phyloP scores from a whole-genome alignment of 2,329 filamentous ascomycete species.

The Fusarium sp. region DNA sequence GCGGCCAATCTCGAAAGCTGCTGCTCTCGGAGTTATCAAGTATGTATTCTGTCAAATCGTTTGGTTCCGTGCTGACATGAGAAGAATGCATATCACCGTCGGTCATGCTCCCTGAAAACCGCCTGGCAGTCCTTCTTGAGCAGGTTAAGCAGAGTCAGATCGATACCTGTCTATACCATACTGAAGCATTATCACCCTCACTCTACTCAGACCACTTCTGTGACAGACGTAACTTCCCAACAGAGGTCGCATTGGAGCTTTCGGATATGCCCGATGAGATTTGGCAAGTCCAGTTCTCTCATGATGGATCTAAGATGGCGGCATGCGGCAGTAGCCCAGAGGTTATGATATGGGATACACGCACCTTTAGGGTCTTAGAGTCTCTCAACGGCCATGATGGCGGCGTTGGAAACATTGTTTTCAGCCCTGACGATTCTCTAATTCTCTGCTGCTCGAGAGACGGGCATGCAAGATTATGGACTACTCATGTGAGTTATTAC shows the following conservation, averaged over 20 bases:
- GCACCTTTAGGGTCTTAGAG: conserved; percentile 73
- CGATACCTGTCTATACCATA: conserved; percentile 87
- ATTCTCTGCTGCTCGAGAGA: conserved; percentile 87
- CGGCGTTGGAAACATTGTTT: conserved; percentile 83
- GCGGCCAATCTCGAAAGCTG: conserved; percentile 77
- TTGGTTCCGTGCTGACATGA: neutral
- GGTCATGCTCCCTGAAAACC: conserved; percentile 95
- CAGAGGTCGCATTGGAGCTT: conserved; percentile 76
- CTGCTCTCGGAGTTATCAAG: conserved; percentile 87
- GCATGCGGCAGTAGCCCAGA: conserved; percentile 81
- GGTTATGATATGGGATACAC: conserved; percentile 85
- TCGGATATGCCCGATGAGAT: conserved; percentile 83
- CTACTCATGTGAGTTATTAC: conserved; percentile 67
- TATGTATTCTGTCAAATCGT: conserved; percentile 56
- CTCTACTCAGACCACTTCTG: conserved; percentile 91
- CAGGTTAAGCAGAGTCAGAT: conserved; percentile 89
- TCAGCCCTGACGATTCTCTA: conserved; percentile 91
- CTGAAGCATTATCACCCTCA: conserved; percentile 80
- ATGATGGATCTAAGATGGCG: conserved; percentile 84
- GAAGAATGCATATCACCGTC: conserved; percentile 94
- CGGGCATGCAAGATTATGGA: conserved; percentile 79
- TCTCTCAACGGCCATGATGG: conserved; percentile 73
- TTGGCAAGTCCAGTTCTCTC: conserved; percentile 92
- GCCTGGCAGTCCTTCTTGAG: conserved; percentile 82
- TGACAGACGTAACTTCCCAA: conserved; percentile 82